phyloP scores from a whole-genome alignment of 371 early-diverging fungal genomes.

The Coemansia linderi region DNA sequence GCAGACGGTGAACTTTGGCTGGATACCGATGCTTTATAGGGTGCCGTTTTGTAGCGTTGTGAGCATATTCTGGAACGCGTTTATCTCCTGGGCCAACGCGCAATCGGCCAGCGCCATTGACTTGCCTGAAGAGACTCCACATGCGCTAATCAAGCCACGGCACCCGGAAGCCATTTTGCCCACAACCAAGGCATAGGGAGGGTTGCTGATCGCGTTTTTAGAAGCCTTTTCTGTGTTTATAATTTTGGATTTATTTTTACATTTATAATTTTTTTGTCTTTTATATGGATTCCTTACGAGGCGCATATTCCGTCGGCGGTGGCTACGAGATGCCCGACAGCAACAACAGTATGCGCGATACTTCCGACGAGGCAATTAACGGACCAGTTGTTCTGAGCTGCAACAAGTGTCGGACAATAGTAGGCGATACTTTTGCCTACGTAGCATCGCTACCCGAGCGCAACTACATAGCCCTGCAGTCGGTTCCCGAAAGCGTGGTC shows the following conservation, averaged over 20 bases:
- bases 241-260: background rate
- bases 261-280: background rate
- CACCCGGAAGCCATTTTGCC: conserved; percentile 7
- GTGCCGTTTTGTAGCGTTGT: conserved; percentile 75
- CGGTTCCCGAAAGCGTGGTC: conserved; percentile 37
- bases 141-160: conserved; percentile 19
- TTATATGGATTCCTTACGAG: conserved; percentile 17
- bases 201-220: background rate
- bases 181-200: conserved; percentile 7
- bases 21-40: conserved; percentile 72
- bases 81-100: conserved; percentile 71
- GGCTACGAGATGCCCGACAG: conserved; percentile 16
- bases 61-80: conserved; percentile 81
- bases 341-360: conserved; percentile 5
- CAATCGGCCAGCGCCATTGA: conserved; percentile 23
- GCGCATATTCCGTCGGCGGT: conserved; percentile 6
- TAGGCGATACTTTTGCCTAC: conserved; percentile 51
- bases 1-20: conserved; percentile 76
- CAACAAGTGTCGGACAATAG: conserved; percentile 46
- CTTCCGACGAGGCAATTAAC: conserved; percentile 38
- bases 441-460: conserved; percentile 45
- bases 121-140: conserved; percentile 39
- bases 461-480: conserved; percentile 40
- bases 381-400: conserved; percentile 50
- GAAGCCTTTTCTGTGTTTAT: background rate